Conservation (phyloP, 2,329 filamentous ascomycete genomes). For the Capronia coronata region DNA sequence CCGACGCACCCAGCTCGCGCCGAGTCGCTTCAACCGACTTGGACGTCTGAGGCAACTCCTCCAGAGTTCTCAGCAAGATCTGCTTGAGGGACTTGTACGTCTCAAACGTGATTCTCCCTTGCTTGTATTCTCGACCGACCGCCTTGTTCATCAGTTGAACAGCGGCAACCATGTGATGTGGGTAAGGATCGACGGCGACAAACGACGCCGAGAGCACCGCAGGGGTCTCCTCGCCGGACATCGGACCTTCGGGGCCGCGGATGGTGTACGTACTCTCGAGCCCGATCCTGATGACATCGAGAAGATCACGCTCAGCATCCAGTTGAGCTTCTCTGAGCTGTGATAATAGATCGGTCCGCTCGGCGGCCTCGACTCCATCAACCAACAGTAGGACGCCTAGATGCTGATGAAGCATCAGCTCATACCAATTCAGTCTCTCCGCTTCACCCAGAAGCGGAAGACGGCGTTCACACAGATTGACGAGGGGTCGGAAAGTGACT, state of each 20-base stretch:
- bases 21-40: conserved; percentile 30
- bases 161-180: conserved; percentile 31
- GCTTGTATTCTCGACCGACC: conserved; percentile 28
- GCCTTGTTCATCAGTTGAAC: conserved; percentile 31
- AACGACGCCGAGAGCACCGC: conserved; percentile 26
- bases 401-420: conserved; percentile 31
- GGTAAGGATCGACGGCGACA: conserved; percentile 32
- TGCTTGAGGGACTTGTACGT: conserved; percentile 27
- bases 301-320: conserved; percentile 29
- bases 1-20: conserved; percentile 15
- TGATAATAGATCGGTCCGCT: conserved; percentile 29
- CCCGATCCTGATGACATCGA: conserved; percentile 31
- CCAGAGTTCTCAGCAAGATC: conserved; percentile 28
- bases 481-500: conserved; percentile 29
- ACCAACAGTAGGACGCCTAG: conserved; percentile 31
- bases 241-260: not conserved
- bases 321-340: conserved; percentile 25
- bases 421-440: conserved; percentile 33
- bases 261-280: conserved; percentile 30
- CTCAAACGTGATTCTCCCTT: conserved; percentile 28
- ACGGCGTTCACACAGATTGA: conserved; percentile 30
- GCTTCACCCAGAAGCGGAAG: conserved; percentile 31
- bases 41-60: conserved; percentile 31
- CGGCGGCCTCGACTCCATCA: conserved; percentile 29
- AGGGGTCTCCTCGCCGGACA: not conserved